Base-by-base conservation (phyloP, 345 rosid species). In the Euphorbia lathyris region DNA sequence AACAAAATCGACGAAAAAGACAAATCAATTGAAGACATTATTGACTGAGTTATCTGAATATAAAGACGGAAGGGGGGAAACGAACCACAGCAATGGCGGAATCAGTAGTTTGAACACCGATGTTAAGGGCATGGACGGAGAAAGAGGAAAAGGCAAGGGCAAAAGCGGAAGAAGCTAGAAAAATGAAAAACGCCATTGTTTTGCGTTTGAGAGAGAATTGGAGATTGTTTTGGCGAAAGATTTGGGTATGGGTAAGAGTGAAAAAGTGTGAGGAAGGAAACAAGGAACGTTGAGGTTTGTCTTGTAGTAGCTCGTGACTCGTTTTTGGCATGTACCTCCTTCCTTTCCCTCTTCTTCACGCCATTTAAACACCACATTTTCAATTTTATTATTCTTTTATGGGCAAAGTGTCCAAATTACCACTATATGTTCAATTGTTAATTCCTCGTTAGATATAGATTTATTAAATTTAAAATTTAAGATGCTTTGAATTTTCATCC, bases 91-190 rank as follows among this genome's bases (percentile, higher is more conserved):
- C 61, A 30, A 91, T n/a, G 4, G 83, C 40, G 11, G 88, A 72
- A 82, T 78, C 72, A 8, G 81, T 42, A 34, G 84, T 38, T 74
- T 89, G 96, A 62, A 89, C 79, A 23, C 97, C 96, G 60, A 93
- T 59, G 83, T 87, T 87, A 70, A 93, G 94, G 8, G 86, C 86
- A 9, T 69, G 65, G 51, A 80, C 80, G 17, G 86, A 55, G 69
- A 79, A 26, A 63, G 69, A 75, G 50, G 72, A 71, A 19, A 76
- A 71, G 63, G 19, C 19, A 38, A 75, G 78, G 68, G 48, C 34
- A 56, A 65, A 30, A 13, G 66, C 23, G 48, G 69, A 51, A 38
- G 43, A 72, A 32, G 72, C 52, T 40, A 74, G 25, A 70, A 70
- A 19, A 52, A 3, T 29, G 70, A 50, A 57, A 75, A 47, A 30